Percentiles rank a stretch among this genome's conserved stretches.
These are phyloP conservation scores for Silene conica DNA, from an alignment of 148 eudicot species.

Conservation along the genomic window DNA sequence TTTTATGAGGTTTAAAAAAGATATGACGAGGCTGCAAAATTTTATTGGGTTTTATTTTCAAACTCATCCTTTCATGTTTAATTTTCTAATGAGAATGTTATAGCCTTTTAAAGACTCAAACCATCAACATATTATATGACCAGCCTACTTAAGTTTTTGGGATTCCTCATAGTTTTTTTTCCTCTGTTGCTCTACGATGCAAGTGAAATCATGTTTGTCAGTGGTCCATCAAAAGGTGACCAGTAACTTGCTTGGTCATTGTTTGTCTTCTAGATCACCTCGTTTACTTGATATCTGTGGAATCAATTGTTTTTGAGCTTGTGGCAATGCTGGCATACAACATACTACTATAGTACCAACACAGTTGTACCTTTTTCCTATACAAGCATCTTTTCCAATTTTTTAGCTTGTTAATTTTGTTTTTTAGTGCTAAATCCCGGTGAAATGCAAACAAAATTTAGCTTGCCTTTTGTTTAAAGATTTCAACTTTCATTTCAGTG, in stretches of 20 bases:
- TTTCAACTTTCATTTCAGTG: no score
- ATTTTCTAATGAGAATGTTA: no score
- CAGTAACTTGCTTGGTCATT: background rate
- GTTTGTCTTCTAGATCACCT: background rate
- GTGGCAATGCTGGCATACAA: background rate
- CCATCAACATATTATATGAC: no score
- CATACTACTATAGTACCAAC: background rate
- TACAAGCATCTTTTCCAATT: background rate
- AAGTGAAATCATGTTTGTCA: background rate
- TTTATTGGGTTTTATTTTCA: no score
- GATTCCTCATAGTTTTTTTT: no score
- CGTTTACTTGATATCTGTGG: background rate
- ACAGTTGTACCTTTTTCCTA: background rate
- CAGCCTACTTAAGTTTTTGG: no score
- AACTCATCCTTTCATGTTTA: no score
- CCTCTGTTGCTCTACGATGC: background rate
- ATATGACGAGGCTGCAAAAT: no score
- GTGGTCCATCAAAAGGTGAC: background rate
- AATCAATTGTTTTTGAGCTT: background rate
- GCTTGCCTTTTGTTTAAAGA: background rate
- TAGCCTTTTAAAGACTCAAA: no score
- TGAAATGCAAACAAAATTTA: background rate
- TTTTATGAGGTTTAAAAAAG: no score
- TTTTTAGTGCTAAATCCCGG: background rate
- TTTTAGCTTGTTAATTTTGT: background rate